These are phyloP conservation scores for Chlorella sp. DNA, from an alignment of 139 green algal species.

Conservation along the genomic window DNA sequence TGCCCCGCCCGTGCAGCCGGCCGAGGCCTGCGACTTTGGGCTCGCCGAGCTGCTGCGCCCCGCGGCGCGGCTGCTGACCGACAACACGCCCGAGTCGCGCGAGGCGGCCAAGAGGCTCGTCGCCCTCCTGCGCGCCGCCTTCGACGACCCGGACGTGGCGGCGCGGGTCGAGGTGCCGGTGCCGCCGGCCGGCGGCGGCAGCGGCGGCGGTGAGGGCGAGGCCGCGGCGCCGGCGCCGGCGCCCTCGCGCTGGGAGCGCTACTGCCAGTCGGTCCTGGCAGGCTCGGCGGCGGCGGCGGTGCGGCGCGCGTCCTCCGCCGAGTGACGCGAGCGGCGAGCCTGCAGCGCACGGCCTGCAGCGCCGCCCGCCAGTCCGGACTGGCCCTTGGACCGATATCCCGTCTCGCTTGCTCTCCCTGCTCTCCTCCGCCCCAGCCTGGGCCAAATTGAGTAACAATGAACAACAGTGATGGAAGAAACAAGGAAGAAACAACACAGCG, in stretches of 20 bases:
- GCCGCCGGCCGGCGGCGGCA: background rate
- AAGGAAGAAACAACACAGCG: too few species aligned
- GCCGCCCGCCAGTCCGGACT: too few species aligned
- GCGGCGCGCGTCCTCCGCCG: constrained; percentile 3
- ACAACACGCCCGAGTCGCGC: constrained; percentile 65
- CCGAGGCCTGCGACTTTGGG: constrained; percentile 23
- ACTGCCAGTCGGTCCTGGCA: constrained; percentile 11
- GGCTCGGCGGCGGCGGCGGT: constrained; percentile 17
- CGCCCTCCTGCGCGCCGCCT: constrained; percentile 10
- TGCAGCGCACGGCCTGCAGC: too few species aligned
- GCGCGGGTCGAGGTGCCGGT: constrained; percentile 3
- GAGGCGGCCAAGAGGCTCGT: constrained; percentile 49
- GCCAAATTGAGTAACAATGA: too few species aligned
- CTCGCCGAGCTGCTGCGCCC: constrained; percentile 30
- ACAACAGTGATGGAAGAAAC: too few species aligned
- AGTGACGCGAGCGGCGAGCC: too few species aligned
- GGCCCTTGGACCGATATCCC: too few species aligned
- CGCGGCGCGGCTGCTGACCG: constrained; percentile 44
- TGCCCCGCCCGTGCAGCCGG: background rate
- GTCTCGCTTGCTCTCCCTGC: too few species aligned
- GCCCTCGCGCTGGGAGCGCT: constrained; percentile 18
- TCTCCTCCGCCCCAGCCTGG: too few species aligned
- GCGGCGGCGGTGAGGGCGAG: background rate
- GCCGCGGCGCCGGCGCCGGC: background rate
- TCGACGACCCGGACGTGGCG: constrained; percentile 22